Base-by-base conservation (phyloP, 2,329 filamentous ascomycete species). In the Seiridium unicorne region DNA sequence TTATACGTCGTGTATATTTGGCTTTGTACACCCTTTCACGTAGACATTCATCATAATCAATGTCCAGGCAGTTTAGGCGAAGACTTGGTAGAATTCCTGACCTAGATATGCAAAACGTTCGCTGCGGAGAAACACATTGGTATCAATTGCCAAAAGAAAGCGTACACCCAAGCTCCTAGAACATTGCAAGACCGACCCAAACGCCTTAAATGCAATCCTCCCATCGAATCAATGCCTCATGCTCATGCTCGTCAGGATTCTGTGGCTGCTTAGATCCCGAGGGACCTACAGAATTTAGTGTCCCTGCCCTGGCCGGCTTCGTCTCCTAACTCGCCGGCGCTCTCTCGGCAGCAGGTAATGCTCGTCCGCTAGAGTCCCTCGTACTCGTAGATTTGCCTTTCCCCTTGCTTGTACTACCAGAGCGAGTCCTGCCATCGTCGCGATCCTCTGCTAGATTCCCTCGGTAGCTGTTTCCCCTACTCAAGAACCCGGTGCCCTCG, bases 401-500 rank as follows among this genome's bases (percentile, higher is more conserved):
- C 3, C 79, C 77, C 61, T 79, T 74, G 3, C 67, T 70, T 62
- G 81, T 80, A 49, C 66, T 76, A 5, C 73, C 72, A 9, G 75
- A 76, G 26, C 69, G 69, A 9, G 34, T 26, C 44, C 66, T 61
- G 57, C 64, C 58, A 35, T 65, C 61, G 48, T 70, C 62, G 62
- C 64, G 61, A 63, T 69, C 67, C 11, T 69, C 53, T 64, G 65
- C 60, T 57, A 62, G 40, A 51, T 13, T 66, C 61, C 54, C 68
- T 58, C 60, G 69, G 60, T 68, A 61, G 36, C 67, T 64, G 26
- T 69, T 69, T 49, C 73, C 66, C 13, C 65, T 69, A 51, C 79
- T 76, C 57, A 89, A 75, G 86, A 88, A 90, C 62, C 79, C 81
- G 61, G 81, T 81, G 66, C 79, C 79, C 76, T 87, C 88, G 63